Evolutionary conservation across 345 rosid genomes (phyloP).

Genomic region (Durio zibethinus): DNA sequence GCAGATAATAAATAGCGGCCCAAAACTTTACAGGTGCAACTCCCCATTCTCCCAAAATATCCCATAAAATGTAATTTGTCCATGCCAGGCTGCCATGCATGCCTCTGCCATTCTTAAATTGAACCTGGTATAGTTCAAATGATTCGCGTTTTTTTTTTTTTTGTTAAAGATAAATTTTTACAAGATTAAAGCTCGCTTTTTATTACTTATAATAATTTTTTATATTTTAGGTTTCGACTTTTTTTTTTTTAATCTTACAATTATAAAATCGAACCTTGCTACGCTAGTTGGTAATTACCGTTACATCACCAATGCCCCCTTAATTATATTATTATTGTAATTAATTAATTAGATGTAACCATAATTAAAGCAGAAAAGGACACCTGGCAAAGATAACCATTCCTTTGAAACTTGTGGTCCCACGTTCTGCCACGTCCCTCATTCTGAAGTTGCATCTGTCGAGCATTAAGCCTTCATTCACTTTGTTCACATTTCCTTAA

Average conservation of each 20-base stretch:
- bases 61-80: background rate
- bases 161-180: no score
- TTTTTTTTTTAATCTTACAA: no score
- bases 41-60: background rate
- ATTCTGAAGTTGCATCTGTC: background rate
- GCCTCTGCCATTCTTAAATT: background rate
- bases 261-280: background rate
- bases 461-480: background rate
- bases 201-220: no score
- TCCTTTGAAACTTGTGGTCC: background rate
- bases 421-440: background rate
- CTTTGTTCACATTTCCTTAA: background rate
- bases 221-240: no score
- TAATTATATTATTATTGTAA: no score
- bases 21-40: no score
- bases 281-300: no score
- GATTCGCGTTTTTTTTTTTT: no score
- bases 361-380: background rate
- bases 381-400: no score
- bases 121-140: no score
- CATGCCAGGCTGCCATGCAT: background rate
- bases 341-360: background rate
- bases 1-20: no score
- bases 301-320: background rate
- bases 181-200: no score